Percentiles rank a stretch among this genome's conserved stretches.
Conservation (phyloP, 2,329 filamentous ascomycete species). For the Tolypocladium ovalisporum region DNA sequence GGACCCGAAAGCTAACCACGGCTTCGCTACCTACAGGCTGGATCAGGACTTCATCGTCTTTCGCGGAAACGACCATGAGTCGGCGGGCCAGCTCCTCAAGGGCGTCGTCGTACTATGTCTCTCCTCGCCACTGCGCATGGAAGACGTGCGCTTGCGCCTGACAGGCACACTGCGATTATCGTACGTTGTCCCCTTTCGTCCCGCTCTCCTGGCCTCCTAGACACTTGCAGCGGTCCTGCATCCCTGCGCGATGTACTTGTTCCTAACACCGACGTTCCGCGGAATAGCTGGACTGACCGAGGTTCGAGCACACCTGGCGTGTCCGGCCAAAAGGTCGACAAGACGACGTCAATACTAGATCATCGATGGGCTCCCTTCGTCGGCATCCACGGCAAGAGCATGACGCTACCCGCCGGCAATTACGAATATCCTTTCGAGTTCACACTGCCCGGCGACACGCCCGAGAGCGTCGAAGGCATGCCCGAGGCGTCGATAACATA, state of each 20-base stretch:
- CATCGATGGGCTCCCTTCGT: constrained; percentile 62
- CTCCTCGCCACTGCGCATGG: constrained; percentile 55
- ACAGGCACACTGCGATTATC: constrained; percentile 55
- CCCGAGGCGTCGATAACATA: constrained; percentile 82
- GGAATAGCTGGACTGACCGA: constrained; percentile 37
- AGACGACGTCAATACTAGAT: constrained; percentile 48
- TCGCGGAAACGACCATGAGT: constrained; percentile 63
- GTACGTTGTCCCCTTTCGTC: constrained; percentile 36
- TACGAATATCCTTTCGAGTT: constrained; percentile 77
- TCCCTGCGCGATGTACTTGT: neutral
- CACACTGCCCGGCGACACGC: constrained; percentile 57
- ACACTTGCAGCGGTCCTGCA: neutral
- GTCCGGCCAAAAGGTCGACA: constrained; percentile 48
- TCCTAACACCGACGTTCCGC: constrained; percentile 3
- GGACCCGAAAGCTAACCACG: neutral
- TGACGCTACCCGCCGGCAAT: constrained; percentile 58
- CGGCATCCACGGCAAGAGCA: constrained; percentile 41
- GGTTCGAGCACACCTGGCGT: constrained; percentile 46
- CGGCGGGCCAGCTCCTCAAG: constrained; percentile 62
- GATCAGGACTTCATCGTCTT: constrained; percentile 74
- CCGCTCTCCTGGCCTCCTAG: neutral
- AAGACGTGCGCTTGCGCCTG: constrained; percentile 62
- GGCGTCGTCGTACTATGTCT: constrained; percentile 67
- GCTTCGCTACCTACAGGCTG: constrained; percentile 36
- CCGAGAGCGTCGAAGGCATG: constrained; percentile 87